Conservation (phyloP, 140 eudicot genomes). For the Ambrosia hybrid region DNA sequence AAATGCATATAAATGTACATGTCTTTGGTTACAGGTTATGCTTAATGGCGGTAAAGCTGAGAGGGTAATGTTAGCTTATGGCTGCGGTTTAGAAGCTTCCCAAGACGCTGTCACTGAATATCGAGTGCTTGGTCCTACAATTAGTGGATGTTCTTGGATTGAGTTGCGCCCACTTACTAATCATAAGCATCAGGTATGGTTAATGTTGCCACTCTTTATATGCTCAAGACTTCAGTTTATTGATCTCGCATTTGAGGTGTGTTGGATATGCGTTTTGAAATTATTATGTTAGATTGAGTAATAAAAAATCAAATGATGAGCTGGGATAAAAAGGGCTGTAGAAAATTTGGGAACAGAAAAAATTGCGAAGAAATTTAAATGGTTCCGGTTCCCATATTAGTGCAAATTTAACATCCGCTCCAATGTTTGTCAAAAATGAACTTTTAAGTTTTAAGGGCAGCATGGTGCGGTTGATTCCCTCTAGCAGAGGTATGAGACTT, state of each 20-base stretch:
- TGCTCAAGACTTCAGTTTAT: background rate
- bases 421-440: too few relatives aligned
- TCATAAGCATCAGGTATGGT: slow-evolving; percentile 79
- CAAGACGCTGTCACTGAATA: slow-evolving; percentile 88
- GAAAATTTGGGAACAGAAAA: too few relatives aligned
- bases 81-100: slow-evolving; percentile 66
- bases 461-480: too few relatives aligned
- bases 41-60: slow-evolving; percentile 85
- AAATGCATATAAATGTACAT: too few relatives aligned
- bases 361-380: too few relatives aligned
- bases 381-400: too few relatives aligned
- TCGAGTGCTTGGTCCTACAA: slow-evolving; percentile 85
- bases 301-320: too few relatives aligned
- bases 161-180: slow-evolving; percentile 84
- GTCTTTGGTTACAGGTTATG: slow-evolving; percentile 42
- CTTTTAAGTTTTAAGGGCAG: too few relatives aligned
- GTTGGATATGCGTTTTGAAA: background rate
- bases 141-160: slow-evolving; percentile 93
- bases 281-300: background rate
- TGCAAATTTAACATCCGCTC: too few relatives aligned
- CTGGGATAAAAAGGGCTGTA: background rate
- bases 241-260: background rate
- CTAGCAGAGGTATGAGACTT: too few relatives aligned
- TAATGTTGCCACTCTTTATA: slow-evolving; percentile 2
- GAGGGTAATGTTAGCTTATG: slow-evolving; percentile 71